Base-by-base conservation (phyloP, 768 basidiomycete genomes). In the Leucogyrophana mollusca region DNA sequence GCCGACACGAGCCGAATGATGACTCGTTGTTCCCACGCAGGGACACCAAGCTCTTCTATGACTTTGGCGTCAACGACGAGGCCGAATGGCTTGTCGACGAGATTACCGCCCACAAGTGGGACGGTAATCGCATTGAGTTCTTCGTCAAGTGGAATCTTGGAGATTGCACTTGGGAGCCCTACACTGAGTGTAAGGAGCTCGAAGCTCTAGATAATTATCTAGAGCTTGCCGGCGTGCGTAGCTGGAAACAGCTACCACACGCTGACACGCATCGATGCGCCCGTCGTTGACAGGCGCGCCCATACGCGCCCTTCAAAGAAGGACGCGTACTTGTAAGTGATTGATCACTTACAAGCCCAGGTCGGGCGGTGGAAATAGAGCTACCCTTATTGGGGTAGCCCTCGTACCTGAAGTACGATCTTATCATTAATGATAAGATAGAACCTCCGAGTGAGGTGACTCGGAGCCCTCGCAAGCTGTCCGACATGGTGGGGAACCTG, bases 61-160 rank as follows among this genome's bases (percentile, higher is more conserved):
- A 74, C 49, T 69, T 73, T 44, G 65, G 72, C 0, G 50, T 42
- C 0, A n/a, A n/a, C n/a, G n/a, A n/a, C n/a, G n/a, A n/a, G n/a
- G n/a, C n/a, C n/a, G n/a, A n/a, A n/a, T n/a, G 46, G 48, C 1
- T 59, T 58, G 49, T 64, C 5, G 65, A 76, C 7, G 54, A 66
- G 0, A 62, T 75, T 0, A 23, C 62, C 44, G 56, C 50, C 0
- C 62, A 67, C 43, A 13, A 46, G 14, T 59, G 60, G 50, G 37
- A 24, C 11, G 36, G 41, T 43, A 1, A 45, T 42, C 34, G 40
- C 9, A 4, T 68, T 0, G 47, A 57, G 23, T 64, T 67, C 35
- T 48, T 62, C 13, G 54, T 72, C 0, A 24, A 52, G 4, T 72
- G 68, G 68, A 58, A 40, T 2, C 9, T 59, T 0, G 67, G 69